Evolutionary conservation across 257 asterid species (phyloP).

Genomic region (Verbascum thapsus): DNA sequence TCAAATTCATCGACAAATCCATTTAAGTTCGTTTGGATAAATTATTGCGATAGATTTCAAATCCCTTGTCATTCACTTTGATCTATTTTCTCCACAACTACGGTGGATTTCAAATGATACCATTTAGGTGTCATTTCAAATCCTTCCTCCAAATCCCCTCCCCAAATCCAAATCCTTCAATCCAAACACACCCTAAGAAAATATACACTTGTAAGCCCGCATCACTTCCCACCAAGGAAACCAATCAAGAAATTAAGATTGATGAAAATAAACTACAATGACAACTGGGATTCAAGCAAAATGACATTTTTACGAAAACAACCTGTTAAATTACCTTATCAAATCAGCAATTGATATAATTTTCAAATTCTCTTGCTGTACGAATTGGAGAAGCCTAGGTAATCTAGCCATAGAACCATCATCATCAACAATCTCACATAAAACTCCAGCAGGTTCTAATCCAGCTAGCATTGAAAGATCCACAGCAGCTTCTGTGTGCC

Average conservation of each 20-base stretch:
- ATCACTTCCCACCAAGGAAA: not conserved
- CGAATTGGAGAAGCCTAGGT: constrained; percentile 78
- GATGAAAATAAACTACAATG: not conserved
- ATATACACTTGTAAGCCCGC: not conserved
- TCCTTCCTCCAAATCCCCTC: too few species aligned
- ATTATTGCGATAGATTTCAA: too few species aligned
- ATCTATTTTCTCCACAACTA: too few species aligned
- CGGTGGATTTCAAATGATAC: too few species aligned
- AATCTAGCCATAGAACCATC: constrained; percentile 99
- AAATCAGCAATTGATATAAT: constrained; percentile 86
- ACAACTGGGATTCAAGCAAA: not conserved
- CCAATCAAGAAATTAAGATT: not conserved
- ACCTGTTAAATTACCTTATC: constrained; percentile 58
- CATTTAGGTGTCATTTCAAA: too few species aligned
- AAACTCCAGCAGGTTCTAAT: constrained; percentile 77
- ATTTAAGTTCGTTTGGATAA: too few species aligned
- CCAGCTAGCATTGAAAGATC: constrained; percentile 92
- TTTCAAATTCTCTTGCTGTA: constrained; percentile 66
- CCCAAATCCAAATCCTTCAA: too few species aligned
- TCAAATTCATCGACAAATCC: too few species aligned
- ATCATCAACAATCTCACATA: constrained; percentile 94
- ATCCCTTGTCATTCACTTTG: too few species aligned
- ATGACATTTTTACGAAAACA: not conserved
- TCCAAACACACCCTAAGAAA: too few species aligned
- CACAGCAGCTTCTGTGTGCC: constrained; percentile 98